phyloP scores from a whole-genome alignment of 2,329 filamentous ascomycete species.

The Aaosphaeria arxii region DNA sequence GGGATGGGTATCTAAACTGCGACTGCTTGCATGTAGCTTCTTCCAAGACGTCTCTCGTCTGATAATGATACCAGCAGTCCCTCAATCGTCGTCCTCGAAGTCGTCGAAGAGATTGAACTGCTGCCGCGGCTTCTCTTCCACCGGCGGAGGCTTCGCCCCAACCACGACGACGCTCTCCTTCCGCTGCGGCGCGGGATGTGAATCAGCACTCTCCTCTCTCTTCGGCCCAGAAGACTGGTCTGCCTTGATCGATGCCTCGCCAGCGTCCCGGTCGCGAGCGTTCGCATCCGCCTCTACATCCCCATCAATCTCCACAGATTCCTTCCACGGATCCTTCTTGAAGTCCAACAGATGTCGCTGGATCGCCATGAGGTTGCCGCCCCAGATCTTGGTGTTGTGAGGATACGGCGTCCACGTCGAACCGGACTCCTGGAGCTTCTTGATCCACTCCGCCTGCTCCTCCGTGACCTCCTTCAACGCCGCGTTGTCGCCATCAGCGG shows the following conservation, averaged over 20 bases:
- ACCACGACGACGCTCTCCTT: too few species aligned
- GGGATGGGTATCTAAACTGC: too few species aligned
- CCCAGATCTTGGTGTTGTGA: conserved; percentile 64
- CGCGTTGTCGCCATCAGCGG: conserved; percentile 8
- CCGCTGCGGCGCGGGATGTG: too few species aligned
- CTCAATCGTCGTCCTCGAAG: too few species aligned
- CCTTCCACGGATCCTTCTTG: conserved; percentile 1
- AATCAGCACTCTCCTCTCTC: background rate
- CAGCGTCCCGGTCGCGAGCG: background rate
- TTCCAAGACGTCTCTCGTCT: too few species aligned
- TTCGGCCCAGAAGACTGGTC: background rate
- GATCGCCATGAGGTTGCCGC: conserved; percentile 61
- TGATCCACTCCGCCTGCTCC: conserved; percentile 32
- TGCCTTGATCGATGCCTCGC: background rate
- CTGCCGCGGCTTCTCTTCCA: too few species aligned
- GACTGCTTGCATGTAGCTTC: too few species aligned
- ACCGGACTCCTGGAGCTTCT: conserved; percentile 26
- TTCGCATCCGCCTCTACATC: background rate
- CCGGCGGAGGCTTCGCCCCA: too few species aligned
- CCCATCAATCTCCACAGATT: background rate
- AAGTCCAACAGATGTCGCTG: conserved; percentile 57
- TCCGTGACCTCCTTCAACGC: conserved; percentile 18
- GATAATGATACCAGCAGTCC: too few species aligned
- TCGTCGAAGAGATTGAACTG: too few species aligned
- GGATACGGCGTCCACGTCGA: conserved; percentile 72